Evolutionary conservation across 176 grass and related monocot genomes (phyloP), one percentile per base, ranked within the genome.

Genomic region (Saccharum officinarum): DNA sequence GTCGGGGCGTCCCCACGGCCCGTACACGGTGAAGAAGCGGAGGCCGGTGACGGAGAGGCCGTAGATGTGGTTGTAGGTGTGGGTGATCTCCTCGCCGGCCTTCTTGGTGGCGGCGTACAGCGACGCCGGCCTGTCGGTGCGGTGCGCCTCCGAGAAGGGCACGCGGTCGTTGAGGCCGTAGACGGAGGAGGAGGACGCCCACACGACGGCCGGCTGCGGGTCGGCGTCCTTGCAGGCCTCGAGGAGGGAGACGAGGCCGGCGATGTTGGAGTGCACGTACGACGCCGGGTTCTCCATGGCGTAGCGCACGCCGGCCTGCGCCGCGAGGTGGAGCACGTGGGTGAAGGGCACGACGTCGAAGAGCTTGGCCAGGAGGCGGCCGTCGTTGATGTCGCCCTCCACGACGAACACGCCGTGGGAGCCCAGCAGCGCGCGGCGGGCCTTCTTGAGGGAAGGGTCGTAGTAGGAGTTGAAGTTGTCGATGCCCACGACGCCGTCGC

Each of bases 61-160:
- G 80, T 95, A 95, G 75, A 95, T 95, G 88, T 95, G 93, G 90
- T 92, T 95, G 90, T 95, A 95, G 0, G 86, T 79, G 85, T 95
- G 93, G 2, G 90, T 88, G 90, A 95, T 95, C 90, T 83, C 90
- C 90, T 95, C 93, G 59, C 93, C 93, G 70, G 93, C 90, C 70
- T 95, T 95, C 93, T 95, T 95, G 18, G 93, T 95, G 18, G 93
- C 93, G 15, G 93, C 93, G 71, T 95, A 95, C 15, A 95, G 93
- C 11, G 93, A 95, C 38, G 93, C 93, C 18, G 93, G 90, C 41
- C n/a, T 69, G 76, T 95, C 93, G 10, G 93, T 95, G 69, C 87
- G 93, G 83, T 95, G 84, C 30, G 85, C 73, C 88, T 95, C 93
- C 1, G 93, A 92, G 93, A 95, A 95, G 0, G 93, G 93, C 23